Percentiles rank a stretch among this genome's conserved stretches.
Conservation (phyloP, 306 rosid genomes). For the Ormosia emarginata region DNA sequence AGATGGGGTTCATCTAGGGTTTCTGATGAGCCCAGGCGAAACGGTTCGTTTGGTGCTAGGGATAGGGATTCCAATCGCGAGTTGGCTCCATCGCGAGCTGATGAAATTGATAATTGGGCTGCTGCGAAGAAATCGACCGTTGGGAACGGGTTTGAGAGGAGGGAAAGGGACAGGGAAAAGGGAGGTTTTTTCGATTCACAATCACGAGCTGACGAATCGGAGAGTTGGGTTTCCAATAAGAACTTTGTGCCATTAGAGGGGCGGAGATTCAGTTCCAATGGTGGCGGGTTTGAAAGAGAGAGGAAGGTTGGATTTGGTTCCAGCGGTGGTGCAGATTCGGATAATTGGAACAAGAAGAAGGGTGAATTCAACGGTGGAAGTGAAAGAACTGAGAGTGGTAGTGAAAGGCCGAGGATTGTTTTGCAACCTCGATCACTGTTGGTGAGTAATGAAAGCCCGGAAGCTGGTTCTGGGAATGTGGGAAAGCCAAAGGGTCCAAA, state of each 20-base stretch:
- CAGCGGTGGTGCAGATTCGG: constrained; percentile 62
- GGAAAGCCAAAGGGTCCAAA: constrained; percentile 57
- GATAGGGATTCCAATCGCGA: constrained; percentile 63
- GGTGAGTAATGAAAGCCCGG: constrained; percentile 39
- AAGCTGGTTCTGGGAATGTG: constrained; percentile 34
- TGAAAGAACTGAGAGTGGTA: constrained; percentile 32
- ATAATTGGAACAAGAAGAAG: constrained; percentile 56
- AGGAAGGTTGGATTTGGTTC: constrained; percentile 54
- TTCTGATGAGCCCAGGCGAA: constrained; percentile 53
- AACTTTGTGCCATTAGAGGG: constrained; percentile 57
- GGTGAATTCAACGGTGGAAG: constrained; percentile 30
- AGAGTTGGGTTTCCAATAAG: constrained; percentile 79
- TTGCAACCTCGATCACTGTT: constrained; percentile 73
- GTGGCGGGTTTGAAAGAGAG: constrained; percentile 66
- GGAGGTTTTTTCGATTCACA: constrained; percentile 74
- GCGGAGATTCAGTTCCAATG: constrained; percentile 45
- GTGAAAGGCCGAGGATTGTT: constrained; percentile 71
- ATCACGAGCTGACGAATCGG: constrained; percentile 86
- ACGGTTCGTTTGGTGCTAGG: constrained; percentile 41
- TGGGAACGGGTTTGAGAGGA: constrained; percentile 63
- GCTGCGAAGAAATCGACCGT: constrained; percentile 55
- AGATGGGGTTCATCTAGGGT: constrained; percentile 75
- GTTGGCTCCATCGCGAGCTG: constrained; percentile 74
- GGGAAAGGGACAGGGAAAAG: constrained; percentile 22
- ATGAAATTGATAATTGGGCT: constrained; percentile 85